A percentile compares a stretch with the other conserved stretches of the same genome.
These are phyloP conservation scores for Podila clonocystis DNA, from an alignment of 192 early-diverging fungal genomes.

Conservation along the genomic window DNA sequence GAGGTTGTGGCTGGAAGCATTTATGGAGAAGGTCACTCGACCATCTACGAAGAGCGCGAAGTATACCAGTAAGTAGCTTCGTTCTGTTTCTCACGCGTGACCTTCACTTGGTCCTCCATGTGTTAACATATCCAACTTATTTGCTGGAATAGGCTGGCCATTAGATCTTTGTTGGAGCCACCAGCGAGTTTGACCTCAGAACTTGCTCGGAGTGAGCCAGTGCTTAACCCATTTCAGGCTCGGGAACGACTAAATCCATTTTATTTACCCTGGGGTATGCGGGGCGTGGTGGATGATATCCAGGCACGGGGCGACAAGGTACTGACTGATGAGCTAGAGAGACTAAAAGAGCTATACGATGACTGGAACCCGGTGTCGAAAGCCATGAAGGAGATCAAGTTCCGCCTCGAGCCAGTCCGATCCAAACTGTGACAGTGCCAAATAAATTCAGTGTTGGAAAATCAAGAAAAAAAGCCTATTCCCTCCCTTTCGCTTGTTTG, in stretches of 20 bases:
- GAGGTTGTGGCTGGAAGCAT: slow-evolving; percentile 89
- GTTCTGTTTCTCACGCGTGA: neutral
- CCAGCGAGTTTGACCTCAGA: slow-evolving; percentile 21
- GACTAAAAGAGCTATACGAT: slow-evolving; percentile 73
- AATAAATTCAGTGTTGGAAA: neutral
- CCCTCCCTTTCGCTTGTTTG: too few relatives aligned
- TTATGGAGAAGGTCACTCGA: slow-evolving; percentile 86
- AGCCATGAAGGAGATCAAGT: slow-evolving; percentile 85
- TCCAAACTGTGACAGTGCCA: slow-evolving; percentile 58
- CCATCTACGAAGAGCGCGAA: slow-evolving; percentile 89
- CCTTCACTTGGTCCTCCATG: neutral
- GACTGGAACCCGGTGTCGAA: slow-evolving; percentile 83
- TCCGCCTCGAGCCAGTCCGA: slow-evolving; percentile 86
- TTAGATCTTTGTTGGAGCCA: slow-evolving; percentile 47
- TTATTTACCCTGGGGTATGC: slow-evolving; percentile 95
- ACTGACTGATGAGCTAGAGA: slow-evolving; percentile 73
- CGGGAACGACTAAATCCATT: slow-evolving; percentile 83
- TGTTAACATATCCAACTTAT: neutral
- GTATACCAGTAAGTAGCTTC: slow-evolving; percentile 71
- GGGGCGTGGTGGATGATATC: slow-evolving; percentile 79
- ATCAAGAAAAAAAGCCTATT: neutral
- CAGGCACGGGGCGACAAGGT: slow-evolving; percentile 61
- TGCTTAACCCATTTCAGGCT: slow-evolving; percentile 70
- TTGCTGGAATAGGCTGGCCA: slow-evolving; percentile 30
- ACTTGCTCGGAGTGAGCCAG: slow-evolving; percentile 25